phyloP scores from a whole-genome alignment of 164 flowering plant genomes.

The Dillenia turbinata region DNA sequence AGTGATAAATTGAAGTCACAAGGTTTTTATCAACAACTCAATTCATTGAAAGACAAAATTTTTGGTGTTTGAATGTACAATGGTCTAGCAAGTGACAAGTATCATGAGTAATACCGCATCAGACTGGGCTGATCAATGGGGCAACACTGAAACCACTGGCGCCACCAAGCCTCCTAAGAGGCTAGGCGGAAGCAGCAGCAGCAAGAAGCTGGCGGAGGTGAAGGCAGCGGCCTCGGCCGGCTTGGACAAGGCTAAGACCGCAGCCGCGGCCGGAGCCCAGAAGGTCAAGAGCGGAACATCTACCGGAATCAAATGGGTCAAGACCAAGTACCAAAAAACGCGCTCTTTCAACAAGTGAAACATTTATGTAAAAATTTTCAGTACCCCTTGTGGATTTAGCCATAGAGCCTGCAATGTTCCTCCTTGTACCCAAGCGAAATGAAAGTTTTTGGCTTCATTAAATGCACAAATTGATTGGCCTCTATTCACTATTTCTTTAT shows the following conservation, averaged over 20 bases:
- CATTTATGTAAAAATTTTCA: too few species aligned
- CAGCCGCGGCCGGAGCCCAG: slow-evolving; percentile 43
- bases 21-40: too few species aligned
- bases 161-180: slow-evolving; percentile 21
- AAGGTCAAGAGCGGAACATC: slow-evolving; percentile 56
- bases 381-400: too few species aligned
- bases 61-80: too few species aligned
- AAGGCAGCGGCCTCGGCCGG: slow-evolving; percentile 39
- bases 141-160: slow-evolving; percentile 64
- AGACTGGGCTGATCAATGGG: slow-evolving; percentile 95
- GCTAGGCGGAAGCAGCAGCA: slow-evolving; percentile 18
- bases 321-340: slow-evolving; percentile 46
- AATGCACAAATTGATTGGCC: too few species aligned
- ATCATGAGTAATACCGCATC: slow-evolving; percentile 57
- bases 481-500: too few species aligned
- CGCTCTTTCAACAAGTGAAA: slow-evolving; percentile 18
- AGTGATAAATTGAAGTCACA: too few species aligned
- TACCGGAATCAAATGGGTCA: slow-evolving; percentile 67
- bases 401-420: too few species aligned
- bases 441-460: too few species aligned
- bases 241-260: slow-evolving; percentile 47
- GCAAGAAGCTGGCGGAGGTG: slow-evolving; percentile 28
- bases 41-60: too few species aligned
- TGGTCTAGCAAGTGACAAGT: too few species aligned
- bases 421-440: too few species aligned